These are phyloP conservation scores for Melampsora larici-populina DNA, from an alignment of 1,284 basidiomycete genomes.

Conservation along the genomic window DNA sequence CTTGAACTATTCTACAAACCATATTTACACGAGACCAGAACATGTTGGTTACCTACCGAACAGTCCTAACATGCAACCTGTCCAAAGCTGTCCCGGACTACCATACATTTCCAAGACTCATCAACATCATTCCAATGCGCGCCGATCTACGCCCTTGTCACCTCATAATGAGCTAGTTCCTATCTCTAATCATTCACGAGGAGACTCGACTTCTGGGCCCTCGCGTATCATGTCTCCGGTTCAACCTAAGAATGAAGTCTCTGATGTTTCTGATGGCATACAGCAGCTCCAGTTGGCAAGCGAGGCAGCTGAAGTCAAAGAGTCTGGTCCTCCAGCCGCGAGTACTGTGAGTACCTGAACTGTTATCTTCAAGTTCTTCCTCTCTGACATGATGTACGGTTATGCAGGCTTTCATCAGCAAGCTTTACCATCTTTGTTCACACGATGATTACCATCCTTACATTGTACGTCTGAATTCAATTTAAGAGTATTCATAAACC, in stretches of 20 bases:
- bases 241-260: slow-evolving; percentile 16
- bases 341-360: slow-evolving; percentile 20
- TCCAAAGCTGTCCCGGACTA: slow-evolving; percentile 9
- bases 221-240: slow-evolving; percentile 3
- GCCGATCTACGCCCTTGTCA: slow-evolving; percentile 3
- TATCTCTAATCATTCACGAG: slow-evolving; percentile 17
- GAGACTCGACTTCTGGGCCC: slow-evolving; percentile 11
- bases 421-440: slow-evolving; percentile 38
- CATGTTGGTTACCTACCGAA: slow-evolving; percentile 17
- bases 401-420: slow-evolving; percentile 41
- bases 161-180: slow-evolving; percentile 26
- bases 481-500: background rate
- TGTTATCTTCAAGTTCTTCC: no score
- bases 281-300: background rate
- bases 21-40: slow-evolving; percentile 24
- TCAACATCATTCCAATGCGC: slow-evolving; percentile 18
- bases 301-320: background rate
- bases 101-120: slow-evolving; percentile 34
- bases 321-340: background rate
- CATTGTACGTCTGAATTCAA: slow-evolving; percentile 18
- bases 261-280: background rate
- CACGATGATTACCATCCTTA: slow-evolving; percentile 38
- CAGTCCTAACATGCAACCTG: slow-evolving; percentile 19
- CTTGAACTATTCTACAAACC: slow-evolving; percentile 9
- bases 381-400: background rate